Evolutionary conservation across 192 early-diverging fungal species (phyloP), one percentile per base, ranked within the genome.

Genomic region (Coemansia sp.): DNA sequence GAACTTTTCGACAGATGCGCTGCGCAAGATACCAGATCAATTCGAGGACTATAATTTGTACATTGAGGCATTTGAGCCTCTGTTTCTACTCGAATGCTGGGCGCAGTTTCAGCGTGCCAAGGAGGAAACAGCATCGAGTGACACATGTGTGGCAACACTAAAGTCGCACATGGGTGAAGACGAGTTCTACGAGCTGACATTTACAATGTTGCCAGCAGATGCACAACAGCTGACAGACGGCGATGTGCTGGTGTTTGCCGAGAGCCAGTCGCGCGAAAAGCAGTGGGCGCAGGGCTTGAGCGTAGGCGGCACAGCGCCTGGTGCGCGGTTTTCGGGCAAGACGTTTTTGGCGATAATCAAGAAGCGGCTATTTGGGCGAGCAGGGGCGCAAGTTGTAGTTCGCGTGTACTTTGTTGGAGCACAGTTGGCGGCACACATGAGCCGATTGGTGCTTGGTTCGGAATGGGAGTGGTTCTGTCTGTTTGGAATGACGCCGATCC

Each of bases 51-150:
- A 77, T 6, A 64, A 77, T 23, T 73, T 88, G 45, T 98, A 97
- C 65, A 67, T 67, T 2, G 53, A 56, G 17, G 71, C 81, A 3
- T 90, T 97, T 72, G 93, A 94, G 71, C 94, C 94, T 0, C 70
- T 97, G 47, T 56, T 96, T 37, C 62, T 94, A 35, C 77, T 93
- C 3, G 96, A 98, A 69, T 83, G 86, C 58, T 95, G 94, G 95
- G 79, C 89, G 56, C 90, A 94, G 67, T 74, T 97, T 31, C 73
- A 88, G 64, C 85, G 87, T 7, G 75, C 87, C 9, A 86, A 86
- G 50, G 91, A 93, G 57, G 86, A 92, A 56, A 59, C 82, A 10
- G 73, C 2, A 3, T 22, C 10, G 10, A 63, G 47, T 4, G 65
- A 71, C n/a, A 57, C 65, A 12, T 16, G 87, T 54, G 66, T 75